Percentiles rank a stretch among this genome's conserved stretches.
These are phyloP conservation scores for Botrytis galanthina DNA, from an alignment of 2,329 filamentous ascomycete genomes.

Conservation along the genomic window DNA sequence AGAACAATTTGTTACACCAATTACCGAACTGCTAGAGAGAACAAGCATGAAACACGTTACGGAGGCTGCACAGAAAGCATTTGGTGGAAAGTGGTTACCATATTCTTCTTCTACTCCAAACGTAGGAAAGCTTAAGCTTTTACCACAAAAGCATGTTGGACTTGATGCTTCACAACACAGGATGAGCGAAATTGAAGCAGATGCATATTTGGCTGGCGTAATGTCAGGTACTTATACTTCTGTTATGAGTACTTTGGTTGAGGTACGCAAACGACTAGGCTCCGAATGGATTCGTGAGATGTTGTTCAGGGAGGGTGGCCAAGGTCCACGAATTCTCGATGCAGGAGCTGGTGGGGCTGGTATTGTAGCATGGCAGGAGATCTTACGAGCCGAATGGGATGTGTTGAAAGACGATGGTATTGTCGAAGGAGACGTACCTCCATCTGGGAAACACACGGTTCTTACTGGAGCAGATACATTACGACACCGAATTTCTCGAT, in stretches of 20 bases:
- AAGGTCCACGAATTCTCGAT: slow-evolving; percentile 66
- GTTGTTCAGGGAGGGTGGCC: slow-evolving; percentile 53
- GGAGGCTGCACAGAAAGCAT: slow-evolving; percentile 67
- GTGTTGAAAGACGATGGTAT: slow-evolving; percentile 55
- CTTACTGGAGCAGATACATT: slow-evolving; percentile 74
- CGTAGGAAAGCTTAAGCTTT: slow-evolving; percentile 47
- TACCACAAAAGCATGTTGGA: slow-evolving; percentile 62
- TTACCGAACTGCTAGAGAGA: slow-evolving; percentile 64
- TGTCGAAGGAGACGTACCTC: slow-evolving; percentile 47
- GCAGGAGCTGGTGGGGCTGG: slow-evolving; percentile 72
- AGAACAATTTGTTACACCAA: slow-evolving; percentile 65
- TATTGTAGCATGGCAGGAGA: slow-evolving; percentile 71
- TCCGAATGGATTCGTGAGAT: slow-evolving; percentile 66
- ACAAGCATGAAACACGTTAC: slow-evolving; percentile 72
- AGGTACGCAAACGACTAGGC: slow-evolving; percentile 71
- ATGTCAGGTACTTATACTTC: slow-evolving; percentile 71
- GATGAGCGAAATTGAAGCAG: slow-evolving; percentile 74
- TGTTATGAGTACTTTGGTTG: slow-evolving; percentile 64
- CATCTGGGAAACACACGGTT: slow-evolving; percentile 75
- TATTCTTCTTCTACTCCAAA: slow-evolving; percentile 69
- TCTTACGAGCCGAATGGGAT: slow-evolving; percentile 80
- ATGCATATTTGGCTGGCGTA: slow-evolving; percentile 67
- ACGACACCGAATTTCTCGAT: slow-evolving; percentile 68
- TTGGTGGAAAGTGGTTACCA: slow-evolving; percentile 75
- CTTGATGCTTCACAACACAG: slow-evolving; percentile 61